Percentiles rank a stretch among this genome's conserved stretches.
These are phyloP conservation scores for Backusella parvicylindrica DNA, from an alignment of 192 early-diverging fungal genomes.

Conservation along the genomic window DNA sequence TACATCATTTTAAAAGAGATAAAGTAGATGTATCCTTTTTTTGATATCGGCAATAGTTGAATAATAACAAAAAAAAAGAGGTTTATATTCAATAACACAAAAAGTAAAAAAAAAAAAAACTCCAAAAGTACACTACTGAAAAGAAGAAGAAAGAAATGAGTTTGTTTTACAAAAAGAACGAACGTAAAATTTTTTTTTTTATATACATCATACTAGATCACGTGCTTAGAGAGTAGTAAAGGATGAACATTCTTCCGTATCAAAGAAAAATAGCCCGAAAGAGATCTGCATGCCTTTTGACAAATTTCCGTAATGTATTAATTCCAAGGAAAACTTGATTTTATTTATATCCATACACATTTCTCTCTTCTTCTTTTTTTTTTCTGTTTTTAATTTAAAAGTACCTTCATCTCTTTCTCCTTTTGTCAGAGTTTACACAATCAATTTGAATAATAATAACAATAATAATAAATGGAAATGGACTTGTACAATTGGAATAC, in stretches of 20 bases:
- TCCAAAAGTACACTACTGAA: not conserved
- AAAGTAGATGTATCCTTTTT: not conserved
- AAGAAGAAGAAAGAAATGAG: not conserved
- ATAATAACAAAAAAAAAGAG: not conserved
- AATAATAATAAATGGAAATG: not conserved
- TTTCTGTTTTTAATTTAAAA: not conserved
- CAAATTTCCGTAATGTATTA: not conserved
- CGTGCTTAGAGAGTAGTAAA: not conserved
- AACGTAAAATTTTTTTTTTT: not conserved
- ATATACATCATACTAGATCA: not conserved
- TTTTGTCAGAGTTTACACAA: not conserved
- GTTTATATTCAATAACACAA: not conserved
- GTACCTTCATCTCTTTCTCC: not conserved
- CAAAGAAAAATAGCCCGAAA: not conserved
- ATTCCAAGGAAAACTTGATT: not conserved
- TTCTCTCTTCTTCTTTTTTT: not conserved
- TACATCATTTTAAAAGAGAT: not conserved
- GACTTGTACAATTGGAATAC: not conserved
- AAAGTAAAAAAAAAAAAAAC: not conserved
- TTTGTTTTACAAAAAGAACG: not conserved
- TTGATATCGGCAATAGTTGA: not conserved
- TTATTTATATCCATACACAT: slow-evolving; percentile 1
- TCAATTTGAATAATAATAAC: not conserved
- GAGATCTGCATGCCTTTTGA: not conserved
- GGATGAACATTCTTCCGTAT: not conserved